Percentiles rank a stretch among this genome's conserved stretches.
Evolutionary conservation across 1,284 basidiomycete species (phyloP).

Genomic region (Ustilago hordei): DNA sequence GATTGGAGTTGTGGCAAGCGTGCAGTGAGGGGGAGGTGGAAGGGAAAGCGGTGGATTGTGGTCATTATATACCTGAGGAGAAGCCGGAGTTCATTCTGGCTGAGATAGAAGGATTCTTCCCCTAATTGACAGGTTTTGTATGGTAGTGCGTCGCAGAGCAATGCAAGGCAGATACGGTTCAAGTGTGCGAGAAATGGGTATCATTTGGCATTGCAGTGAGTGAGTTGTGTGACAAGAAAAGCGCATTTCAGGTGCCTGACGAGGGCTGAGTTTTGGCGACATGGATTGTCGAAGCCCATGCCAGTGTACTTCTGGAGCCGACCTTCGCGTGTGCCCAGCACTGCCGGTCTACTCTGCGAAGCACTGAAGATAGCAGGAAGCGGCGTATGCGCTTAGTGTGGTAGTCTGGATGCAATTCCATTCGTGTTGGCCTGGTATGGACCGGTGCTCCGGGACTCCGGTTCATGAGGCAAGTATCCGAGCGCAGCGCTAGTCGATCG

Average conservation of each 20-base stretch:
- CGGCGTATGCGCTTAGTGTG: not conserved
- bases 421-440: not conserved
- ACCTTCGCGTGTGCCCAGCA: not conserved
- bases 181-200: not conserved
- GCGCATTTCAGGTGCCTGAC: not conserved
- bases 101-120: conserved; percentile 31
- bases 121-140: not conserved
- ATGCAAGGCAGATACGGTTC: not conserved
- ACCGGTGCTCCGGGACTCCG: no score
- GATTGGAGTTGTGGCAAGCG: conserved; percentile 65
- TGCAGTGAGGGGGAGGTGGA: conserved; percentile 53
- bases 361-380: not conserved
- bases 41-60: conserved; percentile 62
- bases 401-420: not conserved
- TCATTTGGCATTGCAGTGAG: conserved; percentile 1
- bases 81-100: conserved; percentile 55
- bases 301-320: not conserved
- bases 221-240: not conserved
- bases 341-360: not conserved
- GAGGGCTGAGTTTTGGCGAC: not conserved
- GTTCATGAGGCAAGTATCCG: not conserved
- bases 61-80: conserved; percentile 71
- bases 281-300: not conserved
- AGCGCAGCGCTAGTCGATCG: not conserved
- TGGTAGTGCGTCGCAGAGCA: no score